phyloP scores from a whole-genome alignment of 1,139 yeast species.

The Yamadazyma dendronema region DNA sequence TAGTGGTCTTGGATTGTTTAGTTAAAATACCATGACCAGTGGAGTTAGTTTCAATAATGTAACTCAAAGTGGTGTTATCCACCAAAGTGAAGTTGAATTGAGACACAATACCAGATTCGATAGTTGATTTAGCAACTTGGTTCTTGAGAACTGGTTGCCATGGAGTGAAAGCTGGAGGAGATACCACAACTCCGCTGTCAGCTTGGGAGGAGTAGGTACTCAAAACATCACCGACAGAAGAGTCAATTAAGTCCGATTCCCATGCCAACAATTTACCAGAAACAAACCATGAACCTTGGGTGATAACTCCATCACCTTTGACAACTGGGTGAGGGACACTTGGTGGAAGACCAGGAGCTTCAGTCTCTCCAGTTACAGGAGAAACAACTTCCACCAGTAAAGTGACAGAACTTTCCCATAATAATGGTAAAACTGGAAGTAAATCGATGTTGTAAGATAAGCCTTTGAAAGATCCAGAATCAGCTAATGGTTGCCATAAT shows the following conservation, averaged over 20 bases:
- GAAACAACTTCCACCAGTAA: conserved; percentile 23
- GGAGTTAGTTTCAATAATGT: conserved; percentile 14
- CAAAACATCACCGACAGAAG: conserved; percentile 11
- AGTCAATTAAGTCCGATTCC: conserved; percentile 14
- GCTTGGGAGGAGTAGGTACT: conserved; percentile 10
- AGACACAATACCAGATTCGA: conserved; percentile 12
- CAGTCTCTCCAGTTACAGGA: conserved; percentile 16
- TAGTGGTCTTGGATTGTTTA: conserved; percentile 12
- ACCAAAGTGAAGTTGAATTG: conserved; percentile 16
- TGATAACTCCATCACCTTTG: conserved; percentile 10
- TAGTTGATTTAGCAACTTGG: conserved; percentile 13
- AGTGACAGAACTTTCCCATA: conserved; percentile 25
- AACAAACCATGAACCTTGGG: conserved; percentile 15
- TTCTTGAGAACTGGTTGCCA: conserved; percentile 16
- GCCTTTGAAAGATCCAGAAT: conserved; percentile 25
- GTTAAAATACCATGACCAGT: conserved; percentile 13
- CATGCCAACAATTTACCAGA: conserved; percentile 18
- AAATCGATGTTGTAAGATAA: conserved; percentile 27
- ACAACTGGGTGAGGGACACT: conserved; percentile 14
- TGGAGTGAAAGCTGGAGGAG: conserved; percentile 18
- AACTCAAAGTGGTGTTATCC: conserved; percentile 12
- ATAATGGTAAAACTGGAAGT: conserved; percentile 25
- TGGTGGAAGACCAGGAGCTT: conserved; percentile 17
- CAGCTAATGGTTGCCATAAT: conserved; percentile 25
- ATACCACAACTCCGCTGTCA: conserved; percentile 14